Evolutionary conservation across 73 alveolate species (phyloP).

Genomic region (Tetrahymena borealis): DNA sequence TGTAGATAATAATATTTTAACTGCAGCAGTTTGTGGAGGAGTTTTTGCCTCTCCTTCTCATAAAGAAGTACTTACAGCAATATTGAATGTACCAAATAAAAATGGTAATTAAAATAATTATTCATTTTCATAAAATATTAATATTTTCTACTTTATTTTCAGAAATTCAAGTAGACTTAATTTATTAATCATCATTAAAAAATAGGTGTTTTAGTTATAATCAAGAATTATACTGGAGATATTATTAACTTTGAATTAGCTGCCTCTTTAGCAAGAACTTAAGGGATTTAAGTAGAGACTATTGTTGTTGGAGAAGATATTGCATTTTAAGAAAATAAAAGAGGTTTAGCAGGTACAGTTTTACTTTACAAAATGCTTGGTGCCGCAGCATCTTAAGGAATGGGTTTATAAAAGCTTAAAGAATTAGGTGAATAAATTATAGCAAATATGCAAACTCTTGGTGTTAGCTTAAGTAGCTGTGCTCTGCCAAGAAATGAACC

Average conservation of each 20-base stretch:
- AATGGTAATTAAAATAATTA: neutral
- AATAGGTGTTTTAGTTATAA: constrained; percentile 37
- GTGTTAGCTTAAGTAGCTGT: constrained; percentile 50
- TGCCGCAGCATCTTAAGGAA: constrained; percentile 30
- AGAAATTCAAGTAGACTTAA: too few relatives aligned
- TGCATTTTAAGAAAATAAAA: constrained; percentile 40
- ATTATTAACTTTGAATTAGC: constrained; percentile 48
- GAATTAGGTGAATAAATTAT: constrained; percentile 42
- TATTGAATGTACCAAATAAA: neutral
- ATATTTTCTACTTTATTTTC: too few relatives aligned
- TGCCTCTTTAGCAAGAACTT: constrained; percentile 30
- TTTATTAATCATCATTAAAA: neutral
- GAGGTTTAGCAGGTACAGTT: constrained; percentile 64
- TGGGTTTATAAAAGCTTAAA: constrained; percentile 36
- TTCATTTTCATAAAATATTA: neutral
- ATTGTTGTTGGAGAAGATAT: constrained; percentile 55
- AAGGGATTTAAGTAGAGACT: constrained; percentile 37
- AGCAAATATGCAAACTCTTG: constrained; percentile 45
- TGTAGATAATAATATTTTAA: constrained; percentile 37
- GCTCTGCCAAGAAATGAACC: constrained; percentile 40
- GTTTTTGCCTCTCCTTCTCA: constrained; percentile 57
- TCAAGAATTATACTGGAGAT: constrained; percentile 52
- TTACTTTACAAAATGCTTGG: constrained; percentile 56
- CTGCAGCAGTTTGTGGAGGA: constrained; percentile 58
- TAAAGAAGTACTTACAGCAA: constrained; percentile 47